phyloP scores from a whole-genome alignment of 2,329 filamentous ascomycete genomes.

The Blastomyces parvus region DNA sequence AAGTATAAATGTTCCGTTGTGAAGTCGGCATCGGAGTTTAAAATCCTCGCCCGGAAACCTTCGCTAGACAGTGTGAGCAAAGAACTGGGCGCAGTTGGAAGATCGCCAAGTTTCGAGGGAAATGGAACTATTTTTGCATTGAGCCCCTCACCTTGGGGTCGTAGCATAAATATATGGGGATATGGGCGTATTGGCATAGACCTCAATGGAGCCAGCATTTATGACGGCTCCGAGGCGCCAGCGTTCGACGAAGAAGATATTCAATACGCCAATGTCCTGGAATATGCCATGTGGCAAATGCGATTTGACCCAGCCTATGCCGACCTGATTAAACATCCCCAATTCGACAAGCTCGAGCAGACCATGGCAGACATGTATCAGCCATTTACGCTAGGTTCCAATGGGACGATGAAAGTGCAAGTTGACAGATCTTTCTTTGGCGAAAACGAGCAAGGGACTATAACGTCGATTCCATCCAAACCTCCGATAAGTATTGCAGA shows the following conservation, averaged over 20 bases:
- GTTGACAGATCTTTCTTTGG: neutral
- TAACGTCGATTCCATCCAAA: neutral
- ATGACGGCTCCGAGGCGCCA: neutral
- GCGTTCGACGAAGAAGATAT: conserved; percentile 3
- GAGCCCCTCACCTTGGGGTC: neutral
- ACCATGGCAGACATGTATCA: conserved; percentile 6
- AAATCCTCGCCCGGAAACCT: neutral
- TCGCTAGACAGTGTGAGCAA: no score
- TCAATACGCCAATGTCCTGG: neutral
- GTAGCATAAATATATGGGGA: conserved; percentile 2
- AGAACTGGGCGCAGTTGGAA: neutral
- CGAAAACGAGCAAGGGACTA: neutral
- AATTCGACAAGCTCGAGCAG: conserved; percentile 4
- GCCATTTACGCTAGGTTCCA: neutral
- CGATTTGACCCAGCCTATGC: neutral
- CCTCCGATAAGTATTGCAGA: neutral
- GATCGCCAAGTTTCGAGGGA: neutral
- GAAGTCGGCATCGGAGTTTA: conserved; percentile 9
- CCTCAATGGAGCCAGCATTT: neutral
- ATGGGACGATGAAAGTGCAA: neutral
- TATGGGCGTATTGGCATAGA: neutral
- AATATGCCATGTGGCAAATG: conserved; percentile 5
- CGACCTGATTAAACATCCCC: neutral
- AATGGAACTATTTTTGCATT: neutral
- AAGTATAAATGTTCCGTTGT: conserved; percentile 11